Evolutionary conservation across 202 grass and related monocot genomes (phyloP).

Genomic region (Bolboschoenoplectus hybrid): DNA sequence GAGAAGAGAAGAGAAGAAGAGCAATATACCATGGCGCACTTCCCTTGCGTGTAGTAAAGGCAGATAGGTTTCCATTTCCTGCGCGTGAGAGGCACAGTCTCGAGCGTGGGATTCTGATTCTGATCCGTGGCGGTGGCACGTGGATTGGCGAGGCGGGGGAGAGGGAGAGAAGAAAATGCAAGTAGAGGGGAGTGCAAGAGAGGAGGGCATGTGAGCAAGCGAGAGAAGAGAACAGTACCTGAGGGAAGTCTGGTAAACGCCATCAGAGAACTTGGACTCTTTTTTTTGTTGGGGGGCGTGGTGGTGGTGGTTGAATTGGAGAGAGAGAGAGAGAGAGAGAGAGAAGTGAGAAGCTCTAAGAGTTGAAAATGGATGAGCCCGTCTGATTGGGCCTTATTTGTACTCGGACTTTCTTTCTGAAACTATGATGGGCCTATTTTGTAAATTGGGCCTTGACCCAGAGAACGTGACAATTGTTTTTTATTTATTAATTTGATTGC

Average conservation of each 20-base stretch:
- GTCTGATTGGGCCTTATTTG: no score
- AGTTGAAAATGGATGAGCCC: not conserved
- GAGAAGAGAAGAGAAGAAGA: not conserved
- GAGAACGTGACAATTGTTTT: not conserved
- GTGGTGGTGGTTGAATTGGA: no score
- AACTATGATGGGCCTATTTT: not conserved
- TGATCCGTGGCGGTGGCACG: slow-evolving; percentile 31
- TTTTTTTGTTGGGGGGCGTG: no score
- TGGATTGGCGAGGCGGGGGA: slow-evolving; percentile 3
- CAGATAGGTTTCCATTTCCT: slow-evolving; percentile 74
- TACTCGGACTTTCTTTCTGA: no score
- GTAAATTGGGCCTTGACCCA: no score
- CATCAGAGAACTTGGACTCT: slow-evolving; percentile 37
- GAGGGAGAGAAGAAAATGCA: slow-evolving; percentile 38
- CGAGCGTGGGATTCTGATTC: not conserved
- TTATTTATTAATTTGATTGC: not conserved
- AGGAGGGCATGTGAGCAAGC: slow-evolving; percentile 22
- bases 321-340: no score
- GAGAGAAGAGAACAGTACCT: slow-evolving; percentile 10
- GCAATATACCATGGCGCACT: slow-evolving; percentile 69
- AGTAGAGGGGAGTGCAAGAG: slow-evolving; percentile 8
- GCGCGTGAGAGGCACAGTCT: slow-evolving; percentile 37
- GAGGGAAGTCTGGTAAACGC: slow-evolving; percentile 55
- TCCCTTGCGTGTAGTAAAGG: slow-evolving; percentile 89
- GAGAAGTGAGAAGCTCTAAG: no score